Conservation (phyloP, 179 eudicot genomes). For the Spinacia oleracea region DNA sequence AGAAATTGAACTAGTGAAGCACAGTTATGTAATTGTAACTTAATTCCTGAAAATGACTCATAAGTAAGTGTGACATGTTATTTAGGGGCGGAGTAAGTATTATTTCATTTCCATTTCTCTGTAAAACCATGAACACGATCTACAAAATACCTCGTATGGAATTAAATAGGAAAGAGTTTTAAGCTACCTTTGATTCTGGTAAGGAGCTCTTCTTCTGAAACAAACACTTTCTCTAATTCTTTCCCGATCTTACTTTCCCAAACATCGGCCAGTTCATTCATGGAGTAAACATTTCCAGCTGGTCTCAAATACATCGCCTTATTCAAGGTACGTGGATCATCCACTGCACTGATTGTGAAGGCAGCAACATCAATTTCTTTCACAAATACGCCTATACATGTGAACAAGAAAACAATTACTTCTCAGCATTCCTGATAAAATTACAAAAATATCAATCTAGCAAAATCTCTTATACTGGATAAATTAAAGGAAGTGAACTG, state of each 20-base stretch:
- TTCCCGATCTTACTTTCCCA: slow-evolving; percentile 82
- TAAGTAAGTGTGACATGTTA: neutral
- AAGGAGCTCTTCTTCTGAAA: slow-evolving; percentile 67
- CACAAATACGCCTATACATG: slow-evolving; percentile 64
- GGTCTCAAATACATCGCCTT: slow-evolving; percentile 78
- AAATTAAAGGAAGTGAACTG: slow-evolving; percentile 8
- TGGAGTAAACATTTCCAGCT: slow-evolving; percentile 62
- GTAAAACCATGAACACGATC: neutral
- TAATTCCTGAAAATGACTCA: neutral
- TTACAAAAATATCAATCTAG: neutral
- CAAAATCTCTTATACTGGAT: neutral
- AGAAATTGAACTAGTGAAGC: neutral
- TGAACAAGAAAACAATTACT: neutral
- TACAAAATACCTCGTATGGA: neutral
- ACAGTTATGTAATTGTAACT: neutral
- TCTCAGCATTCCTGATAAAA: neutral
- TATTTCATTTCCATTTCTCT: neutral
- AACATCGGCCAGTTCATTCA: slow-evolving; percentile 63
- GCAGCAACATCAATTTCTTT: slow-evolving; percentile 81
- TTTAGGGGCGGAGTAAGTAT: neutral
- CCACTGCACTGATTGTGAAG: slow-evolving; percentile 72
- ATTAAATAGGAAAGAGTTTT: slow-evolving; percentile 3
- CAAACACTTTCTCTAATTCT: slow-evolving; percentile 49
- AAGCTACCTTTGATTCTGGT: slow-evolving; percentile 60
- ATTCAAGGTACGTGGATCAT: slow-evolving; percentile 83